A percentile compares a stretch with the other conserved stretches of the same genome.
Conservation (phyloP, 2,329 filamentous ascomycete genomes). For the Cordyceps tenuipes region DNA sequence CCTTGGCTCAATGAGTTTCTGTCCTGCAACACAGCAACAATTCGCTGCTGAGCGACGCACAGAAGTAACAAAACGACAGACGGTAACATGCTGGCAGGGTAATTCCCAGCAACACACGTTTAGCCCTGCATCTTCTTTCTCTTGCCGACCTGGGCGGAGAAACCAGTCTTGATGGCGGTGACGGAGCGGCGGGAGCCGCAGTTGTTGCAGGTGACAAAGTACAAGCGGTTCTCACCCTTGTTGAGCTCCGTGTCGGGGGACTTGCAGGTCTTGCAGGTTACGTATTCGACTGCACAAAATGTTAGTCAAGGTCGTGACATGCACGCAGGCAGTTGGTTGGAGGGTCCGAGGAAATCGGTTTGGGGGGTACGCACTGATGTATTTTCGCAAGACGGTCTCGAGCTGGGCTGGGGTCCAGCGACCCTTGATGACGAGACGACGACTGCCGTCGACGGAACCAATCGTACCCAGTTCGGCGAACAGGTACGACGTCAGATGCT, state of each 20-base stretch:
- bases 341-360: background rate
- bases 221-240: slow-evolving; percentile 98
- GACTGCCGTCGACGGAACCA: slow-evolving; percentile 87
- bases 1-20: no score
- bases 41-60: no score
- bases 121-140: slow-evolving; percentile 89
- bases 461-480: slow-evolving; percentile 97
- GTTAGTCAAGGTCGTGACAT: slow-evolving; percentile 20
- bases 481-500: slow-evolving; percentile 93
- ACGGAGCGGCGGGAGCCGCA: slow-evolving; percentile 79
- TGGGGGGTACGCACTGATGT: slow-evolving; percentile 61
- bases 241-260: slow-evolving; percentile 90
- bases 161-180: slow-evolving; percentile 99
- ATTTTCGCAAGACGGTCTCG: slow-evolving; percentile 91
- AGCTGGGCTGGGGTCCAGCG: slow-evolving; percentile 99
- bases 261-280: slow-evolving; percentile 97
- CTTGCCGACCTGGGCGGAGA: slow-evolving; percentile 99
- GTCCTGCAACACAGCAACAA: no score
- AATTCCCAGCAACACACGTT: background rate
- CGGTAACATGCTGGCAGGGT: no score
- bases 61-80: no score
- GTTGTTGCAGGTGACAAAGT: slow-evolving; percentile 93
- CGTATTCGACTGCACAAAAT: slow-evolving; percentile 66
- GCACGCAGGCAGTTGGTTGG: background rate
- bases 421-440: slow-evolving; percentile 95